Conservation (phyloP, 2,329 filamentous ascomycete species). For the Aspergillus chevalieri region DNA sequence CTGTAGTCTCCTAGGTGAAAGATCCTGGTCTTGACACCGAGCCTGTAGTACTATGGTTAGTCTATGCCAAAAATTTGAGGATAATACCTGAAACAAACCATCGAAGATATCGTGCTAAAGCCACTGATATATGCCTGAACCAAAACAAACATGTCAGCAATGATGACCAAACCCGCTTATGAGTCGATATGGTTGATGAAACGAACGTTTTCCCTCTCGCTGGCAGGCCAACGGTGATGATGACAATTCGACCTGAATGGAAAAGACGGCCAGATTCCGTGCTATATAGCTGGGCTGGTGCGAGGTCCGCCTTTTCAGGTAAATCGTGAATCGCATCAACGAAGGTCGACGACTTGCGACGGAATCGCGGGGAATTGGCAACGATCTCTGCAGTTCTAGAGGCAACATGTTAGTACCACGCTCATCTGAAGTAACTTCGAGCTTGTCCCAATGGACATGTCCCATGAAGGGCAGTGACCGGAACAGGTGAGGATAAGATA, state of each 20-base stretch:
- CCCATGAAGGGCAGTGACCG: not conserved
- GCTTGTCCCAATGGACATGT: no score
- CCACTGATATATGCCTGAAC: slow-evolving; percentile 82
- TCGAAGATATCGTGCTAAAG: slow-evolving; percentile 84
- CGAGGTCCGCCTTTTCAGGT: slow-evolving; percentile 73
- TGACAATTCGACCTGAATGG: slow-evolving; percentile 93
- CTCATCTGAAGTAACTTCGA: not conserved
- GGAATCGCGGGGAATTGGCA: slow-evolving; percentile 81
- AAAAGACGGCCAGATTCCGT: slow-evolving; percentile 96
- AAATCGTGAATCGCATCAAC: slow-evolving; percentile 97
- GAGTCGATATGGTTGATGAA: slow-evolving; percentile 3
- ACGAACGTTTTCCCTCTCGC: slow-evolving; percentile 89
- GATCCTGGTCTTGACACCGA: slow-evolving; percentile 95
- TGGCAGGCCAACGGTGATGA: slow-evolving; percentile 91
- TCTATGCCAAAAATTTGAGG: not conserved
- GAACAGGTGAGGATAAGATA: not conserved
- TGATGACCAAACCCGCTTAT: not conserved
- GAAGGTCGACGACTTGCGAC: slow-evolving; percentile 89
- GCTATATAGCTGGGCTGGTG: slow-evolving; percentile 93
- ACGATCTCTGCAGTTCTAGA: slow-evolving; percentile 81
- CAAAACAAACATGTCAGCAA: slow-evolving; percentile 3
- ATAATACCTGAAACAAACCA: slow-evolving; percentile 51
- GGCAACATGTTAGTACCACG: slow-evolving; percentile 18
- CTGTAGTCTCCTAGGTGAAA: slow-evolving; percentile 97
- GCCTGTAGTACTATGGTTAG: slow-evolving; percentile 46